Percentiles rank a stretch among this genome's conserved stretches.
Conservation (phyloP, 495 filamentous ascomycete species). For the Aspergillus haitiensis region DNA sequence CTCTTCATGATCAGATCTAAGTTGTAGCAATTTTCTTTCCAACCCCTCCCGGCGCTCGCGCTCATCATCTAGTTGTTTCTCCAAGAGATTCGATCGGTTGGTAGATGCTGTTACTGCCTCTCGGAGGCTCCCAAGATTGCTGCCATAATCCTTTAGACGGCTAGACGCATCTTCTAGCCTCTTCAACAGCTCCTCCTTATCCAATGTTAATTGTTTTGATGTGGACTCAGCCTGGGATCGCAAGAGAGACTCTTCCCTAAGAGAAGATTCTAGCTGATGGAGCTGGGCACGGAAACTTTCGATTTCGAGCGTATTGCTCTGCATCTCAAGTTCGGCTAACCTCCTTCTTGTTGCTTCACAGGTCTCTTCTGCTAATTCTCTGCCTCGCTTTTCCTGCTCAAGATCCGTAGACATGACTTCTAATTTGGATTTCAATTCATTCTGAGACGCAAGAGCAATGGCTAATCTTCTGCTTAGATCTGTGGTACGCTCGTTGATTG, state of each 20-base stretch:
- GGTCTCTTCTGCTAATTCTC: conserved; percentile 85
- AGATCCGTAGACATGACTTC: conserved; percentile 68
- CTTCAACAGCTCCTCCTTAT: conserved; percentile 77
- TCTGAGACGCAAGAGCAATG: conserved; percentile 70
- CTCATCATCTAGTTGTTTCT: conserved; percentile 84
- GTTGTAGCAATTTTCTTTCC: conserved; percentile 75
- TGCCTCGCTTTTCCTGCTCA: conserved; percentile 73
- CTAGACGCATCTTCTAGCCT: conserved; percentile 66
- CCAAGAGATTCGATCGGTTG: conserved; percentile 70
- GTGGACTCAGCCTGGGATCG: conserved; percentile 73
- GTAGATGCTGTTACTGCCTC: conserved; percentile 76
- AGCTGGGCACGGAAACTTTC: conserved; percentile 84
- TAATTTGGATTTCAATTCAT: conserved; percentile 69
- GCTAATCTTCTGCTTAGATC: conserved; percentile 85
- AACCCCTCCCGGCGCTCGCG: conserved; percentile 69
- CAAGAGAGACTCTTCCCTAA: conserved; percentile 74
- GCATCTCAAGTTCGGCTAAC: conserved; percentile 81
- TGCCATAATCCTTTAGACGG: conserved; percentile 68
- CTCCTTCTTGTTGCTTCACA: conserved; percentile 78
- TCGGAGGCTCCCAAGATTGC: conserved; percentile 70
- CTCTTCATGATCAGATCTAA: conserved; percentile 84
- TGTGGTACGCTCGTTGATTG: conserved; percentile 61
- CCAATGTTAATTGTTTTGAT: conserved; percentile 70
- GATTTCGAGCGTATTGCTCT: conserved; percentile 75
- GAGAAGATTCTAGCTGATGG: conserved; percentile 69